These are phyloP conservation scores for Arachnomyces sp. DNA, from an alignment of 2,329 filamentous ascomycete genomes.

Conservation along the genomic window DNA sequence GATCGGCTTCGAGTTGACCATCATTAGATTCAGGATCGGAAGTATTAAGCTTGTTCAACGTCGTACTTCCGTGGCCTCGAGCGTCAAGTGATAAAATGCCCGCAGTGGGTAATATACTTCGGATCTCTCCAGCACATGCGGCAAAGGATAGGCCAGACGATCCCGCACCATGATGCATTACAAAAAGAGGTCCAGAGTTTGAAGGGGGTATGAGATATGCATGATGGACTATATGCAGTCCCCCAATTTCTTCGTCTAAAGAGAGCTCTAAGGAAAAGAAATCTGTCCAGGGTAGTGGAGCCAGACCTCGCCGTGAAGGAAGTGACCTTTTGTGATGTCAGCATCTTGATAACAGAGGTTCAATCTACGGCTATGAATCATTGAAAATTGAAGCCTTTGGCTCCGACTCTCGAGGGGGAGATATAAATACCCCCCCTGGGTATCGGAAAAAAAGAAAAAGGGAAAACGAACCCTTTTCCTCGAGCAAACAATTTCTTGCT, in stretches of 20 bases:
- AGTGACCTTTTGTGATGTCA: no score
- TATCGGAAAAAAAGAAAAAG: slow-evolving; percentile 6
- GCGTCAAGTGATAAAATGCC: slow-evolving; percentile 82
- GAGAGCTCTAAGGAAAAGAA: slow-evolving; percentile 87
- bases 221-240: slow-evolving; percentile 58
- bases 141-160: slow-evolving; percentile 92
- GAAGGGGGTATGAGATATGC: slow-evolving; percentile 76
- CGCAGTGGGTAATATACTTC: slow-evolving; percentile 65
- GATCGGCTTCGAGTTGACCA: slow-evolving; percentile 45
- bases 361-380: no score
- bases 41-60: slow-evolving; percentile 25
- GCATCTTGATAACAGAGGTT: no score
- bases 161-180: slow-evolving; percentile 90
- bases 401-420: no score
- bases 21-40: slow-evolving; percentile 15
- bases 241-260: slow-evolving; percentile 39
- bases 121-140: slow-evolving; percentile 66
- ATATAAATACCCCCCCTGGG: no score
- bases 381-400: no score
- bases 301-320: slow-evolving; percentile 44
- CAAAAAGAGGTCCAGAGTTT: slow-evolving; percentile 69
- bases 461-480: slow-evolving; percentile 52
- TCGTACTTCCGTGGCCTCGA: slow-evolving; percentile 71
- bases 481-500: slow-evolving; percentile 65
- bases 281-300: slow-evolving; percentile 72